phyloP scores from a whole-genome alignment of 2,329 filamentous ascomycete genomes.

The Trichoderma sp. region DNA sequence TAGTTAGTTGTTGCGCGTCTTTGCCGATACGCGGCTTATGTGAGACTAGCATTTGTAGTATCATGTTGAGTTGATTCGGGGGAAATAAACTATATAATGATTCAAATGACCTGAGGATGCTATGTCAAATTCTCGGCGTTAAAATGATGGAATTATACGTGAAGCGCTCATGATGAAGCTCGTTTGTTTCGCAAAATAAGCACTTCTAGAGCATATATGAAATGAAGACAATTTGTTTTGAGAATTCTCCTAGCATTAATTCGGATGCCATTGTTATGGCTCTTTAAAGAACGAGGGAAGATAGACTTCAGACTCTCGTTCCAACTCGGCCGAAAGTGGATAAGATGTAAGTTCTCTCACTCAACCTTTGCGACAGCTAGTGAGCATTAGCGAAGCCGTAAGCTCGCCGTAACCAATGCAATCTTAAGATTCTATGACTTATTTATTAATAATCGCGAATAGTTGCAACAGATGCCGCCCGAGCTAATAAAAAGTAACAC shows the following conservation, averaged over 20 bases:
- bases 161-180: not conserved
- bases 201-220: not conserved
- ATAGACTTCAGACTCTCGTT: not conserved
- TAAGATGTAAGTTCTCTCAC: not conserved
- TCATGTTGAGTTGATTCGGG: not conserved
- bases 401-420: not conserved
- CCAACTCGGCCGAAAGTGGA: constrained; percentile 8
- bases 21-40: not conserved
- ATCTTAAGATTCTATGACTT: not conserved
- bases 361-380: not conserved
- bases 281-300: not conserved
- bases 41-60: not conserved
- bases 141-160: not conserved
- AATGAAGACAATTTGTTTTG: not conserved
- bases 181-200: not conserved
- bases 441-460: not conserved
- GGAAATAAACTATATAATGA: not conserved
- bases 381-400: not conserved
- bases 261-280: not conserved
- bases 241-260: not conserved
- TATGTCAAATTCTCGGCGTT: not conserved
- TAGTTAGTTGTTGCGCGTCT: not conserved
- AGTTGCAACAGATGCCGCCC: not conserved
- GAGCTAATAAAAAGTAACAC: not conserved
- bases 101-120: not conserved